Percentiles rank a stretch among this genome's conserved stretches.
Evolutionary conservation across 352 stramenopile species (phyloP).

Genomic region (Phytophthora ramorum): DNA sequence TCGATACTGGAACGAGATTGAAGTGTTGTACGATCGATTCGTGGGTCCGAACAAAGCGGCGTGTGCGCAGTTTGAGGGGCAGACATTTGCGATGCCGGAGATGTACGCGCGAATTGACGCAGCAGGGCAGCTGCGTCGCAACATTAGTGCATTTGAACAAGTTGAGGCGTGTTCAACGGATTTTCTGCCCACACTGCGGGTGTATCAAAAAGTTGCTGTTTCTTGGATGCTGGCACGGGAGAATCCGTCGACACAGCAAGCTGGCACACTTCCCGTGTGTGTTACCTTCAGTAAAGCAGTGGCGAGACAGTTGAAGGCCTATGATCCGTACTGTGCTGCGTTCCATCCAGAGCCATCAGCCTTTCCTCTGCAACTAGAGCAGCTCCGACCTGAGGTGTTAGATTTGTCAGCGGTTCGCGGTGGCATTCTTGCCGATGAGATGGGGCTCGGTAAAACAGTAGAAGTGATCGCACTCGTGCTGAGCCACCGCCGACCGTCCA

Average conservation of each 20-base stretch:
- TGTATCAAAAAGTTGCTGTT: constrained; percentile 97
- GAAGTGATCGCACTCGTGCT: constrained; percentile 75
- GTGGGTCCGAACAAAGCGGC: constrained; percentile 17
- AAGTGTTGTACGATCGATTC: constrained; percentile 48
- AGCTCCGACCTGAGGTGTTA: constrained; percentile 17
- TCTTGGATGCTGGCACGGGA: constrained; percentile 95
- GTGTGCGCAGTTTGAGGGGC: constrained; percentile 17
- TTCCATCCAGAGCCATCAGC: constrained; percentile 28
- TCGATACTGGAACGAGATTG: constrained; percentile 62
- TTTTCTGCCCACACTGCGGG: constrained; percentile 90
- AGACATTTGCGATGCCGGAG: constrained; percentile 60
- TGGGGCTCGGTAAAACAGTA: constrained; percentile 92
- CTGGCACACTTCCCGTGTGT: constrained; percentile 1
- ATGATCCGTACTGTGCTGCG: constrained; percentile 49
- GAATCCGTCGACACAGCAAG: constrained; percentile 37
- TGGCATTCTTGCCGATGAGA: constrained; percentile 94
- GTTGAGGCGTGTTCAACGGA: constrained; percentile 9
- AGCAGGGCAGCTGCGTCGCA: constrained; percentile 38
- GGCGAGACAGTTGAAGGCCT: constrained; percentile 11
- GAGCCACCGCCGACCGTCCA: constrained; percentile 50
- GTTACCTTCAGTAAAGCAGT: constrained; percentile 28
- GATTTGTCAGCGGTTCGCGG: constrained; percentile 49
- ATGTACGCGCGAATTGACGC: constrained; percentile 64
- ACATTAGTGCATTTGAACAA: constrained; percentile 19
- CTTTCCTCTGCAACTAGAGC: constrained; percentile 4